Conservation (phyloP, 345 rosid species). For the Theobroma cacao region DNA sequence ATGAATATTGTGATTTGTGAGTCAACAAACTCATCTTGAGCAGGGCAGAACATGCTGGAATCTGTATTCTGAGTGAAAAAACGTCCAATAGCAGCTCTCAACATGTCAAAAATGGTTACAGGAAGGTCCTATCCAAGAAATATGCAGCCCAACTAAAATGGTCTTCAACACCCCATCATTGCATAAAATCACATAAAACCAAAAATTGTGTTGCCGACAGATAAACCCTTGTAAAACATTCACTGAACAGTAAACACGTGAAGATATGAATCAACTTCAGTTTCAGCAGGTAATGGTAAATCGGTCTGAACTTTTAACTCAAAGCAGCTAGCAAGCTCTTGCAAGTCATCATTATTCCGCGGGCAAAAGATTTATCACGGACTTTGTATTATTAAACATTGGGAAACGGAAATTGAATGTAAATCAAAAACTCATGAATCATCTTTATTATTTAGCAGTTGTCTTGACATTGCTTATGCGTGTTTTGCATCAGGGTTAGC, state of each 20-base stretch:
- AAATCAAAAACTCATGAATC: neutral
- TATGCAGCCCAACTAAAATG: neutral
- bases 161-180: neutral
- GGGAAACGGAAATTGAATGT: neutral
- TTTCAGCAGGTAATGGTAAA: neutral
- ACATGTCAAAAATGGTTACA: neutral
- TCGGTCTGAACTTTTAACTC: neutral
- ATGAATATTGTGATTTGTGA: neutral
- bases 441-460: slow-evolving; percentile 2
- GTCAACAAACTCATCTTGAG: neutral
- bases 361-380: neutral
- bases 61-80: neutral
- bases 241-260: neutral
- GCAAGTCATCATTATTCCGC: neutral
- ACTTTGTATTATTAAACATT: neutral
- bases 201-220: no score
- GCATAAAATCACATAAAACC: neutral
- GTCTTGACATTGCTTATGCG: neutral
- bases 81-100: neutral
- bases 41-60: neutral
- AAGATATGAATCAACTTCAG: neutral
- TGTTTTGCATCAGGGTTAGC: neutral
- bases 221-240: neutral
- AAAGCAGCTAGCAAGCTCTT: neutral
- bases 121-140: neutral